phyloP scores from a whole-genome alignment of 202 grass and related monocot species.

The Setaria viridis region DNA sequence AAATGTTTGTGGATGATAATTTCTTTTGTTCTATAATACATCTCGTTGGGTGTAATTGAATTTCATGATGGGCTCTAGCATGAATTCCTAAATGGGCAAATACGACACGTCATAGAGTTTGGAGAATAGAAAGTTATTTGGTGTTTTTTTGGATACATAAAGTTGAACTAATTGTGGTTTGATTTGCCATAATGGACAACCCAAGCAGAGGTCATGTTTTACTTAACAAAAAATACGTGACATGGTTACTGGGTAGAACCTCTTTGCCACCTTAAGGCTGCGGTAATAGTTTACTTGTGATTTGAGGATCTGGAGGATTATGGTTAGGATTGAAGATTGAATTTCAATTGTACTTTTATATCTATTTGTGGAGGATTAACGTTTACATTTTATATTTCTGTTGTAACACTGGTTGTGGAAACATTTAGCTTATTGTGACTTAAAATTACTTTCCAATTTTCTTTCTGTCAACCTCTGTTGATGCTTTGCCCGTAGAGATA shows the following conservation, averaged over 20 bases:
- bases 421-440: neutral
- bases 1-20: neutral
- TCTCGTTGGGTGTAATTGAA: neutral
- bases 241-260: neutral
- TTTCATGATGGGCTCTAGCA: slow-evolving; percentile 2
- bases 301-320: slow-evolving; percentile 19
- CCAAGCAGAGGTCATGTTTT: neutral
- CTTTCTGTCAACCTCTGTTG: neutral
- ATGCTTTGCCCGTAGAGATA: neutral
- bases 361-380: slow-evolving; percentile 2
- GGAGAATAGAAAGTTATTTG: slow-evolving; percentile 25
- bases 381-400: slow-evolving; percentile 22
- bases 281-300: slow-evolving; percentile 6
- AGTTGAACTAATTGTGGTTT: slow-evolving; percentile 15
- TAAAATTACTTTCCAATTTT: slow-evolving; percentile 13
- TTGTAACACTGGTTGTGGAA: neutral
- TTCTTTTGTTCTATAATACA: neutral
- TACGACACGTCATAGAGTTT: neutral
- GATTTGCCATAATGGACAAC: neutral
- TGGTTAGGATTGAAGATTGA: slow-evolving; percentile 34
- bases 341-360: slow-evolving; percentile 20
- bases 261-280: neutral
- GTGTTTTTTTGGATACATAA: slow-evolving; percentile 8
- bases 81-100: neutral
- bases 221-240: neutral